Conservation (phyloP, 345 rosid species). For the Nasturtium officinale region DNA sequence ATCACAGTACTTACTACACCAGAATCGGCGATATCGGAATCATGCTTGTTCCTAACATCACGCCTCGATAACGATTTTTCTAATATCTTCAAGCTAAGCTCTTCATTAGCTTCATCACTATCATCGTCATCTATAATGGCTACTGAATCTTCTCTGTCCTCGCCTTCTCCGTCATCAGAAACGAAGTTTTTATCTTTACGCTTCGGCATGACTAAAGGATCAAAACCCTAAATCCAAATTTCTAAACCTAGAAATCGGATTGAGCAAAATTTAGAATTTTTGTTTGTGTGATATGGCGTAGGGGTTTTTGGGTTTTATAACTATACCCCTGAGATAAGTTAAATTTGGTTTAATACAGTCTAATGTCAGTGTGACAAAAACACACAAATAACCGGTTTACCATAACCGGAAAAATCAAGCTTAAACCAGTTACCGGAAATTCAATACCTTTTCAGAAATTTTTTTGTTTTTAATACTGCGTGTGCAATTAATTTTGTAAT, state of each 20-base stretch:
- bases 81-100: conserved; percentile 74
- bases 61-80: conserved; percentile 61
- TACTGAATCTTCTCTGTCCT: conserved; percentile 42
- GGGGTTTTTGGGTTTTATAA: not conserved
- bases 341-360: not conserved
- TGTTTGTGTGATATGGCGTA: not conserved
- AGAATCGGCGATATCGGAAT: conserved; percentile 42
- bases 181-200: not conserved
- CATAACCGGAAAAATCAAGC: not conserved
- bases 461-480: no score
- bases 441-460: no score
- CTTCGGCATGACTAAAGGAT: conserved; percentile 14
- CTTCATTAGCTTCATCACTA: conserved; percentile 76
- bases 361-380: no score
- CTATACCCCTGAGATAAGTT: not conserved
- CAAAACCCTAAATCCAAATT: conserved; percentile 3
- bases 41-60: conserved; percentile 27
- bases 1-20: conserved; percentile 30
- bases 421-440: not conserved
- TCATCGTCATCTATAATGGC: conserved; percentile 42
- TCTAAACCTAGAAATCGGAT: not conserved
- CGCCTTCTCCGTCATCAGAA: conserved; percentile 40
- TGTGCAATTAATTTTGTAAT: no score
- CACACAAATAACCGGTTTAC: not conserved
- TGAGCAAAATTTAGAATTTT: not conserved